Base-by-base conservation (phyloP, 805 yeast species). In the Candida ipomoeae region DNA sequence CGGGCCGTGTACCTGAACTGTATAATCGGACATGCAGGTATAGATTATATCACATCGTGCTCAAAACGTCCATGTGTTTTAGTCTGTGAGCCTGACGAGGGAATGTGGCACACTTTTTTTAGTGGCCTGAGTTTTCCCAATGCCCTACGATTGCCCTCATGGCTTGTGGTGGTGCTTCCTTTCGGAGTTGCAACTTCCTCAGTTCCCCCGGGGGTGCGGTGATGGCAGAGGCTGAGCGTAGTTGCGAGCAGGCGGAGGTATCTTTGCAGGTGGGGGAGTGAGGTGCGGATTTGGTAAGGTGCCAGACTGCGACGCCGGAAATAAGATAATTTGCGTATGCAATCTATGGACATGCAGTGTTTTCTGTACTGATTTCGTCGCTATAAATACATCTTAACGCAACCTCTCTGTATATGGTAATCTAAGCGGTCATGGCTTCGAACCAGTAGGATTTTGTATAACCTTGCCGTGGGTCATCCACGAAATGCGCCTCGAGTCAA, bases 1-100 rank as follows among this genome's bases (percentile, higher is more conserved):
- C 45, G 36, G 37, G 17, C 45, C 37, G 45, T 32, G 45, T 33
- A 33, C 45, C 38, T 42, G 20, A 42, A 8, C 29, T 18, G 44
- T 31, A 41, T 17, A 35, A 20, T 14, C 26, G 14, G 20, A 15
- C 18, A 41, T 41, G 44, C 44, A 41, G 29, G 13, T 31, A 18
- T 7, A 41, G 44, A 41, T 41, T 32, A 41, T 41, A 11, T 32
- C 14, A 14, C 18, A 14, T 10, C 15, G 29, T 32, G 43, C 36
- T 17, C 37, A 41, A 41, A 41, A 41, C 44, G 36, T 17, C n/a
- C 29, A 26, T 17, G 31, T 14, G 31, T 39, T 21, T 23, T 14
- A 15, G 31, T 14, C 40, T 2, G 14, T 23, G 18, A n/a, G n/a
- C 10, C 15, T 23, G 14, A 39, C 32, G 20, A 23, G 32, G 42